Conservation (phyloP, 1,284 basidiomycete species). For the Heterobasidion occidentale region DNA sequence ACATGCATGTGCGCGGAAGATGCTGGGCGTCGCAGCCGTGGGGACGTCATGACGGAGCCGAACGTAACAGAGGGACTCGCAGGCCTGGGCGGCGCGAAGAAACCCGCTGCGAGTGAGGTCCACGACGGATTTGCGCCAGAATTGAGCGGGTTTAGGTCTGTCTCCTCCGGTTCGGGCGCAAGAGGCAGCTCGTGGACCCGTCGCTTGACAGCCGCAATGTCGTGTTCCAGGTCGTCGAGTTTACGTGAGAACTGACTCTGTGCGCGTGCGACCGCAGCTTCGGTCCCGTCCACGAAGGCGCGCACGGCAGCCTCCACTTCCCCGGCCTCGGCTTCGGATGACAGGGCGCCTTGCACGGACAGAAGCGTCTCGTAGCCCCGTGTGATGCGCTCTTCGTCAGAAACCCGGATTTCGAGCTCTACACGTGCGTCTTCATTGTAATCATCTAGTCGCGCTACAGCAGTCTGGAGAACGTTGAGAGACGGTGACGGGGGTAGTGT, state of each 20-base stretch:
- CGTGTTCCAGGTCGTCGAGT: slow-evolving; percentile 73
- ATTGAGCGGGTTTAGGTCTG: slow-evolving; percentile 1
- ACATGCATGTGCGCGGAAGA: slow-evolving; percentile 26
- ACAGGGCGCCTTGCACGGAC: slow-evolving; percentile 45
- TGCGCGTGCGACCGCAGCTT: slow-evolving; percentile 34
- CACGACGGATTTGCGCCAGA: slow-evolving; percentile 27
- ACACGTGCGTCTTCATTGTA: slow-evolving; percentile 81
- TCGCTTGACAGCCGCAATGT: slow-evolving; percentile 62
- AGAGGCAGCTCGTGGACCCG: slow-evolving; percentile 37
- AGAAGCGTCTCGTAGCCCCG: slow-evolving; percentile 71
- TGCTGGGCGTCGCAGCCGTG: slow-evolving; percentile 40
- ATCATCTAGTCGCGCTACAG: slow-evolving; percentile 66
- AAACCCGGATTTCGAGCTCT: slow-evolving; percentile 76
- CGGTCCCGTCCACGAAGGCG: slow-evolving; percentile 51
- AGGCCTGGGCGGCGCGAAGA: slow-evolving; percentile 33
- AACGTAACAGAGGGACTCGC: slow-evolving; percentile 44
- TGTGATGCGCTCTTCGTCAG: slow-evolving; percentile 68
- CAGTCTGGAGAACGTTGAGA: slow-evolving; percentile 38
- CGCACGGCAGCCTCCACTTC: slow-evolving; percentile 46
- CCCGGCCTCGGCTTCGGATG: slow-evolving; percentile 22
- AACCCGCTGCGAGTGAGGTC: slow-evolving; percentile 47
- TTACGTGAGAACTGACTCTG: slow-evolving; percentile 47
- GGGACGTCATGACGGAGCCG: slow-evolving; percentile 59
- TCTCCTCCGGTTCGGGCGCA: slow-evolving; percentile 9
- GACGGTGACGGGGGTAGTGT: slow-evolving; percentile 12